phyloP scores from a whole-genome alignment of 1,139 yeast genomes.

The Pichia sp. region DNA sequence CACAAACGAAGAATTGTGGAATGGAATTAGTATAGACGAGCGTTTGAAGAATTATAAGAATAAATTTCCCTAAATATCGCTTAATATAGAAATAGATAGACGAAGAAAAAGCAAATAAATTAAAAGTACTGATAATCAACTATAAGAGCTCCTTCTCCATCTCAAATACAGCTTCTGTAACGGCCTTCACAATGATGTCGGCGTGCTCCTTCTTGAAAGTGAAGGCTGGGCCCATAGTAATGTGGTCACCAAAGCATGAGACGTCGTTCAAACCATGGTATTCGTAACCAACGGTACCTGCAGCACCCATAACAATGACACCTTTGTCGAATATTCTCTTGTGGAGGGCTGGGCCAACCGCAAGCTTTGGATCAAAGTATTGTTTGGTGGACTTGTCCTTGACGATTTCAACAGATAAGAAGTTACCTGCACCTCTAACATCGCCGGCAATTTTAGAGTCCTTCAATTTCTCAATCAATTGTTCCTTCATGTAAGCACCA shows the following conservation, averaged over 20 bases:
- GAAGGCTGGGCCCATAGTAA: constrained; percentile 51
- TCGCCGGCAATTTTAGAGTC: constrained; percentile 46
- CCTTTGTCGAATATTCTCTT: constrained; percentile 41
- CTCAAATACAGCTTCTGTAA: constrained; percentile 27
- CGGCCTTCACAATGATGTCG: constrained; percentile 38
- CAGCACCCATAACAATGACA: constrained; percentile 41
- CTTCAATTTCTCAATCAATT: constrained; percentile 34
- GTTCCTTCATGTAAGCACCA: constrained; percentile 48
- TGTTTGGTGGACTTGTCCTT: constrained; percentile 48
- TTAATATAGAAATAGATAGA: not conserved
- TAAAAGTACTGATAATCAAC: not conserved
- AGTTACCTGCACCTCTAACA: constrained; percentile 59
- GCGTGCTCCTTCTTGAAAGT: constrained; percentile 43
- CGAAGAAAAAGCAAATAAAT: not conserved
- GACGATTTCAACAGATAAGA: constrained; percentile 55
- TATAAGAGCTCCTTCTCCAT: constrained; percentile 24
- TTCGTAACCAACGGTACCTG: constrained; percentile 36
- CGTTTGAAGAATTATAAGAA: constrained; percentile 34
- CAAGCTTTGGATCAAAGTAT: constrained; percentile 37
- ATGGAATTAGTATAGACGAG: constrained; percentile 39
- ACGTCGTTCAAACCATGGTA: constrained; percentile 31
- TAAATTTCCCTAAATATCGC: not conserved
- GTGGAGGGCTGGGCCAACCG: constrained; percentile 36
- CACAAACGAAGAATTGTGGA: constrained; percentile 45
- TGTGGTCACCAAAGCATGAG: constrained; percentile 41